Evolutionary conservation across 768 basidiomycete genomes (phyloP).

Genomic region (Mycena pura): DNA sequence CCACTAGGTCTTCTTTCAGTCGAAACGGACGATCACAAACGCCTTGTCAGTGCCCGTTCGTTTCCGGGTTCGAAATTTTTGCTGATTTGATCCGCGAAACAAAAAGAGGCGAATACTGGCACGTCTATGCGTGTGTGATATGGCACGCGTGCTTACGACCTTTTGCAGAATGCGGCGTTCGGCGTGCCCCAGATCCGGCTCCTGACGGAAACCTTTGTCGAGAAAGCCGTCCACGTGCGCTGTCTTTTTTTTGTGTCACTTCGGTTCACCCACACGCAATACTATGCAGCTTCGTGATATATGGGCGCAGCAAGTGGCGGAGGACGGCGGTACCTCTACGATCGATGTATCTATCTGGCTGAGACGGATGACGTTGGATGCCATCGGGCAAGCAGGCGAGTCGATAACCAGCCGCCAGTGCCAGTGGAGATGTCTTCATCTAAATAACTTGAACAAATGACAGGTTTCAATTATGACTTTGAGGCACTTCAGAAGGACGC

Average conservation of each 20-base stretch:
- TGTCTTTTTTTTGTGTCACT: background rate
- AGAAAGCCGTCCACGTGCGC: constrained; percentile 40
- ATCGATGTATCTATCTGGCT: constrained; percentile 58
- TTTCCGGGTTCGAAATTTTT: background rate
- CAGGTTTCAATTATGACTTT: constrained; percentile 13
- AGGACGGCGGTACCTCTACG: background rate
- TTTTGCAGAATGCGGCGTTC: constrained; percentile 49
- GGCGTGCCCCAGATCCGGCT: constrained; percentile 47
- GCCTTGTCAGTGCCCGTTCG: background rate
- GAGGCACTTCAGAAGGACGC: background rate
- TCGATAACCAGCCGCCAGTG: background rate
- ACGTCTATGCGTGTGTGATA: background rate
- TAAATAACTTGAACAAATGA: too few relatives aligned
- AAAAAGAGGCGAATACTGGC: background rate
- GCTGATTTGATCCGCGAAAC: background rate
- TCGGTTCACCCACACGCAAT: too few relatives aligned
- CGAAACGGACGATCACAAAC: constrained; percentile 15
- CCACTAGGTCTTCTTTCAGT: background rate
- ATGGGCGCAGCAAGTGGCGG: background rate
- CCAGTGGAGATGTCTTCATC: background rate
- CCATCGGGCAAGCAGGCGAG: constrained; percentile 18
- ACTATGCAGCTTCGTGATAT: constrained; percentile 4
- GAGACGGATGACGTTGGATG: constrained; percentile 57
- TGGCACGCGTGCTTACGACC: background rate
- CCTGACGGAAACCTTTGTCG: constrained; percentile 44